Evolutionary conservation across 192 early-diverging fungal species (phyloP), one percentile per base, ranked within the genome.

Genomic region (Coemansia sp.): DNA sequence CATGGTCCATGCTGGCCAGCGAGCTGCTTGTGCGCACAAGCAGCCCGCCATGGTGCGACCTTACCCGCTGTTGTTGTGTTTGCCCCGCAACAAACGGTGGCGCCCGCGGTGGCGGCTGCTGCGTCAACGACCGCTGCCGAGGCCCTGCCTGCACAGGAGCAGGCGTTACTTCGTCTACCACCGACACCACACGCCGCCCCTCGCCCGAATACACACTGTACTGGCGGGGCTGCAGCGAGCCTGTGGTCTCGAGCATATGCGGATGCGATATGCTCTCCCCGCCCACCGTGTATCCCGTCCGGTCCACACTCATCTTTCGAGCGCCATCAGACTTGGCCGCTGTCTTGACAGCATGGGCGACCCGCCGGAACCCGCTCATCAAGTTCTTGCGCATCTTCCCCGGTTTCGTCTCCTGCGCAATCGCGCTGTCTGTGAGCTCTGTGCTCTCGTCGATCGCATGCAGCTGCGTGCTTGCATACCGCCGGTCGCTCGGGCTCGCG

Each of bases 311-410:
- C 21, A 25, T 20, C 48, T 37, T 25, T 12, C 57, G 56, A 25
- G 48, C 47, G 22, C 31, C 9, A 9, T 66, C 46, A 36, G 23
- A 23, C 17, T 49, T 60, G 10, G 65, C 72, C 5, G 78, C 78
- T 0, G 72, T 65, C 17, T 75, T 74, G 10, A 81, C 78, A 0
- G 78, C 78, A 37, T 81, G 68, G 17, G 72, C 78, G 22, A 75
- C 78, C 12, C 72, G 72, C 17, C 58, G 67, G 62, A 81, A 68
- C 34, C 72, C 68, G 42, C 65, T 65, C 22, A 81, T 40, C 17
- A 81, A 23, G 47, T 75, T 75, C 14, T 59, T 40, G 6, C 72
- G 64, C 54, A 71, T 54, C 22, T 69, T 71, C 51, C 36, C 25
- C 19, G 62, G 67, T 21, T 19, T 57, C 4, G 8, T 56, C n/a